Evolutionary conservation across 148 eudicot species (phyloP).

Genomic region (Fagopyrum homotropicum): DNA sequence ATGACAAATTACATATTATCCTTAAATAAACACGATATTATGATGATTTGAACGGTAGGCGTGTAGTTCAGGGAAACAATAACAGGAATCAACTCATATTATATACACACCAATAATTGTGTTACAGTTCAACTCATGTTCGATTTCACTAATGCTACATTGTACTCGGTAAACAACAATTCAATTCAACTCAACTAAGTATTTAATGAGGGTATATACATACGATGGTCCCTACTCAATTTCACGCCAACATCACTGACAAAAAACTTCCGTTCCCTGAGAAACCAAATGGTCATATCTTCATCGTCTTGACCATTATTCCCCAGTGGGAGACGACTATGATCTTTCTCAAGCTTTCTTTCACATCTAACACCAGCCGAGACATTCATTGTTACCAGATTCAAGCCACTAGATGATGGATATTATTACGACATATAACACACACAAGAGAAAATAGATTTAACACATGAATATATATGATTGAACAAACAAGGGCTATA

Average conservation of each 20-base stretch:
- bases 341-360: constrained; percentile 66
- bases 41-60: no score
- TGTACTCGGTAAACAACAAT: no score
- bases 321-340: constrained; percentile 59
- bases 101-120: no score
- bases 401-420: constrained; percentile 6
- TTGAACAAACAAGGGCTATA: not conserved
- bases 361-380: constrained; percentile 67
- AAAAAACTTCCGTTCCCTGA: constrained; percentile 73
- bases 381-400: constrained; percentile 3
- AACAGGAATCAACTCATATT: no score
- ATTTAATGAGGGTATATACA: constrained; percentile 14
- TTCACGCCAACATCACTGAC: constrained; percentile 64
- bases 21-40: no score
- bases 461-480: not conserved
- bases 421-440: not conserved
- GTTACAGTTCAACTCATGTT: no score
- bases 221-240: constrained; percentile 82
- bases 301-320: constrained; percentile 89
- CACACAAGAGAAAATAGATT: not conserved
- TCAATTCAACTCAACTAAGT: not conserved
- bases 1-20: no score
- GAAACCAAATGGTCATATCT: constrained; percentile 87
- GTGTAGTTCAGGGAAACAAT: no score
- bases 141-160: no score